Evolutionary conservation across 345 rosid genomes (phyloP).

Genomic region (Eucalyptus virginea): DNA sequence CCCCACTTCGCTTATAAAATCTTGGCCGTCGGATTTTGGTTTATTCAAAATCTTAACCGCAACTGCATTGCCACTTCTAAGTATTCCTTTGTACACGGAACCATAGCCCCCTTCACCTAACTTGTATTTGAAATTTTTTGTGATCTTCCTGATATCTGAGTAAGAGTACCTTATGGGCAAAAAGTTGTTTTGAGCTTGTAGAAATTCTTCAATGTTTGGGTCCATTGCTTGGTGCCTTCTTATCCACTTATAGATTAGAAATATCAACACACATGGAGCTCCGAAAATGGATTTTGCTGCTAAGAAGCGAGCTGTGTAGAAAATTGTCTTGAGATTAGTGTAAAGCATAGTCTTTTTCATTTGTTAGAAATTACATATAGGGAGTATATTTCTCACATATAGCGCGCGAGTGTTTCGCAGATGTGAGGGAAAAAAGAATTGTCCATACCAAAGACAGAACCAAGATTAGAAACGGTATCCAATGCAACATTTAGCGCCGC

Average conservation of each 20-base stretch:
- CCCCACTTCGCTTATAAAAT: not conserved
- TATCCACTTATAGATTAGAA: no score
- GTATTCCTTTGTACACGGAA: not conserved
- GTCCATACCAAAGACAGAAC: not conserved
- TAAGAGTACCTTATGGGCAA: no score
- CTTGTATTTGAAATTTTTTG: not conserved
- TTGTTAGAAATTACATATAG: not conserved
- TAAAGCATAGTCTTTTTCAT: no score
- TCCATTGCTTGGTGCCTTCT: no score
- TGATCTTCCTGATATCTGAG: no score
- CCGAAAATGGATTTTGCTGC: not conserved
- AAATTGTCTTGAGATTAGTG: no score
- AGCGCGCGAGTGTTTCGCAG: not conserved
- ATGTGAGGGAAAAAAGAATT: not conserved
- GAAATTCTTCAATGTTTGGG: no score
- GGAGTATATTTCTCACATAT: not conserved
- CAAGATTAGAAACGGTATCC: no score
- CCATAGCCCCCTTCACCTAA: not conserved
- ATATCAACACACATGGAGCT: no score
- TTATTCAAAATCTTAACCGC: not conserved
- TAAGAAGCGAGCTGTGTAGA: not conserved
- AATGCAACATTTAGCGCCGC: not conserved
- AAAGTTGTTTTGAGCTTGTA: no score
- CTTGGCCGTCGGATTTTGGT: not conserved
- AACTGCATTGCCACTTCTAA: not conserved